These are phyloP conservation scores for Aureobasidium namibiae DNA, from an alignment of 2,329 filamentous ascomycete genomes.

Conservation along the genomic window DNA sequence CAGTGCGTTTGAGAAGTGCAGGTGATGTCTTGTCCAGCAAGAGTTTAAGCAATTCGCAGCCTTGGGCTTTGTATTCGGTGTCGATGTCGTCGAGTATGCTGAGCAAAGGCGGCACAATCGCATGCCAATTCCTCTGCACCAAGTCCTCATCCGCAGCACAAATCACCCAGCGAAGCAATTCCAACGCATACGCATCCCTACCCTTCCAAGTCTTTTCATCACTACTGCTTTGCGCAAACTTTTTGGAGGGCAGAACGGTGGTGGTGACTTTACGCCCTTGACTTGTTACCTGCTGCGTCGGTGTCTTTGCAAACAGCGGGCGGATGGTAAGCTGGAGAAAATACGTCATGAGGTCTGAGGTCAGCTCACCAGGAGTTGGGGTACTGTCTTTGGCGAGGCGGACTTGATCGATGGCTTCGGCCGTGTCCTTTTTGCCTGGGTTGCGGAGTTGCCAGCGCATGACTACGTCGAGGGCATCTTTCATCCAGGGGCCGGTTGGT, in stretches of 20 bases:
- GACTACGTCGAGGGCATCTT: slow-evolving; percentile 66
- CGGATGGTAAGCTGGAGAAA: slow-evolving; percentile 58
- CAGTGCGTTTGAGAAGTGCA: slow-evolving; percentile 50
- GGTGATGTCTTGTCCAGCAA: slow-evolving; percentile 51
- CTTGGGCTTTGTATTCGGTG: slow-evolving; percentile 44
- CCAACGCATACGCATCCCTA: slow-evolving; percentile 41
- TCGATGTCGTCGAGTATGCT: slow-evolving; percentile 59
- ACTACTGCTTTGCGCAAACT: slow-evolving; percentile 23
- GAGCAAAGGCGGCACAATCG: slow-evolving; percentile 62
- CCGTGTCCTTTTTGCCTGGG: slow-evolving; percentile 54
- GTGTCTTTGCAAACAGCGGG: slow-evolving; percentile 55
- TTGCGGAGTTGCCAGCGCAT: slow-evolving; percentile 85
- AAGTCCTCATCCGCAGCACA: slow-evolving; percentile 40
- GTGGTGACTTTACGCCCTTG: slow-evolving; percentile 48
- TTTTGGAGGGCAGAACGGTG: slow-evolving; percentile 31
- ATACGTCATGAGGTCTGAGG: slow-evolving; percentile 40
- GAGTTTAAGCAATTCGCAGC: slow-evolving; percentile 44
- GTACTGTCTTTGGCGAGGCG: slow-evolving; percentile 22
- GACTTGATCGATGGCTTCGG: slow-evolving; percentile 38
- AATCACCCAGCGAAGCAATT: slow-evolving; percentile 56
- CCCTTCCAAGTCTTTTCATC: slow-evolving; percentile 54
- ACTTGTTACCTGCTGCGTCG: slow-evolving; percentile 46
- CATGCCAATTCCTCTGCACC: slow-evolving; percentile 54
- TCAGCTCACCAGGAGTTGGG: slow-evolving; percentile 40
- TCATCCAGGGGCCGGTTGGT: slow-evolving; percentile 77